Evolutionary conservation across 208 protist genomes (phyloP).

Genomic region (Entamoeba invadens): DNA sequence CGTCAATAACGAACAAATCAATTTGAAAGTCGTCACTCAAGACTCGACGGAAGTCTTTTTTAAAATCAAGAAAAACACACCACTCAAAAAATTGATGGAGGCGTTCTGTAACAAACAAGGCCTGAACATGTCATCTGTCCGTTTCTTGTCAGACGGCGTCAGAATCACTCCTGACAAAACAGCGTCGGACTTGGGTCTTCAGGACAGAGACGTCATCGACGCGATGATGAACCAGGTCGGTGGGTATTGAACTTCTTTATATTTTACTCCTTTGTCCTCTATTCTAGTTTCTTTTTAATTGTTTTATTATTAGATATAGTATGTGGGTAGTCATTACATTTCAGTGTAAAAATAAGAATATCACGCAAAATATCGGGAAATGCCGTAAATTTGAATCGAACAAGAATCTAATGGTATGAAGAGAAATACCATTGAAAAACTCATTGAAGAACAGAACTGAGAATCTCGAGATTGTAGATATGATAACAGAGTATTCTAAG

Average conservation of each 20-base stretch:
- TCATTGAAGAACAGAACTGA: not conserved
- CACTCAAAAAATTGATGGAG: not conserved
- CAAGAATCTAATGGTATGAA: not conserved
- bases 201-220: slow-evolving; percentile 13
- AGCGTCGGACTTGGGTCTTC: not conserved
- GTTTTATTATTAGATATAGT: not conserved
- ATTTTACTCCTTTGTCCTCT: not conserved
- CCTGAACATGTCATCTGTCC: not conserved
- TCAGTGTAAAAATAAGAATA: no score
- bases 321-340: no score
- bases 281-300: not conserved
- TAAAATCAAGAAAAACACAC: slow-evolving; percentile 8
- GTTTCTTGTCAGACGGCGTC: not conserved
- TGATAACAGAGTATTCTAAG: not conserved
- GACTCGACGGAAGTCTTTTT: slow-evolving; percentile 7
- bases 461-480: not conserved
- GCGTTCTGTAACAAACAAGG: slow-evolving; percentile 9
- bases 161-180: not conserved
- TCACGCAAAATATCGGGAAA: no score
- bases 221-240: slow-evolving; percentile 9
- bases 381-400: no score
- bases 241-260: slow-evolving; percentile 1
- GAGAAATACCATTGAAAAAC: not conserved
- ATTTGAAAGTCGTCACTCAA: not conserved
- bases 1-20: not conserved